Evolutionary conservation across 371 early-diverging fungal species (phyloP).

Genomic region (Lichtheimia ornata): DNA sequence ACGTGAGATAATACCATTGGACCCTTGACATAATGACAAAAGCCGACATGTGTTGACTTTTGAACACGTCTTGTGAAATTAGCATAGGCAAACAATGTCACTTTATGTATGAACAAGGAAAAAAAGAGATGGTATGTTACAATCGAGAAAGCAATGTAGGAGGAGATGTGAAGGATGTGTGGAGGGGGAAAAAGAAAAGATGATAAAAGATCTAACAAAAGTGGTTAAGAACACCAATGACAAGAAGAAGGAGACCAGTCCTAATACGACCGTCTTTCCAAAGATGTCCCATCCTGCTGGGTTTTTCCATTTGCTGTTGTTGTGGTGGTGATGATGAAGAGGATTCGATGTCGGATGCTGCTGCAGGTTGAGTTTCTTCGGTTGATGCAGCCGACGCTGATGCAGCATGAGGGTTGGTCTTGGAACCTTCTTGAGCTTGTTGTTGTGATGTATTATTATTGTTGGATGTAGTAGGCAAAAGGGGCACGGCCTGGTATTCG

Average conservation of each 20-base stretch:
- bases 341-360: neutral
- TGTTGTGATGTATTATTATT: constrained; percentile 2
- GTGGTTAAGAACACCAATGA: constrained; percentile 22
- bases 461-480: constrained; percentile 21
- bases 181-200: too few relatives aligned
- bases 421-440: neutral
- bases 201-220: constrained; percentile 21
- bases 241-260: constrained; percentile 15
- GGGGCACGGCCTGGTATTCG: constrained; percentile 28
- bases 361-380: constrained; percentile 4
- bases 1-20: too few relatives aligned
- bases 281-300: neutral
- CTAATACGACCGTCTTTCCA: constrained; percentile 24
- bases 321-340: neutral
- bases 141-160: neutral
- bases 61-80: constrained; percentile 2
- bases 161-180: constrained; percentile 1
- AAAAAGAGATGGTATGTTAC: constrained; percentile 4
- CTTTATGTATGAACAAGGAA: neutral
- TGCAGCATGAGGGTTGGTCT: constrained; percentile 7
- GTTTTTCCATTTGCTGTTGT: constrained; percentile 1
- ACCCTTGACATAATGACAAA: too few relatives aligned
- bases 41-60: neutral
- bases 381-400: neutral
- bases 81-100: neutral